phyloP scores from a whole-genome alignment of 2,329 filamentous ascomycete genomes.

The Xylariaceae sp. region DNA sequence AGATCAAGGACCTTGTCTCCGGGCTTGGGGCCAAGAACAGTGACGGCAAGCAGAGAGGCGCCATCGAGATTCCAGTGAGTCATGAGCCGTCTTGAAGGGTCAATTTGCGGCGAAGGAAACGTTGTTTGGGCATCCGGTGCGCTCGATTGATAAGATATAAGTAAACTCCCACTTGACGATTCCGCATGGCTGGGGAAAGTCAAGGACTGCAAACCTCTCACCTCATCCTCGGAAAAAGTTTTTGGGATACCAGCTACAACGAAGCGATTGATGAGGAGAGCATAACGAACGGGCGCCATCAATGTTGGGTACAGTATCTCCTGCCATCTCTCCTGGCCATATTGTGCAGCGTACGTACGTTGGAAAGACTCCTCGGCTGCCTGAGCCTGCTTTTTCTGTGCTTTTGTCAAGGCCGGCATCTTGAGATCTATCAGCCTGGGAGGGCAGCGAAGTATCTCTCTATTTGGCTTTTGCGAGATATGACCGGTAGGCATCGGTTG shows the following conservation, averaged over 20 bases:
- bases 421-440: not conserved
- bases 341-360: slow-evolving; percentile 29
- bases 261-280: slow-evolving; percentile 33
- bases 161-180: not conserved
- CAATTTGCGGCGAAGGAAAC: slow-evolving; percentile 31
- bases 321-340: slow-evolving; percentile 32
- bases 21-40: slow-evolving; percentile 38
- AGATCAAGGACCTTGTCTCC: slow-evolving; percentile 44
- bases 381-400: slow-evolving; percentile 31
- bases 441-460: not conserved
- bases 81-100: slow-evolving; percentile 23
- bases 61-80: slow-evolving; percentile 38
- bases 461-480: too few species aligned
- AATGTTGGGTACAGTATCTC: slow-evolving; percentile 31
- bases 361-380: slow-evolving; percentile 32
- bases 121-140: slow-evolving; percentile 16
- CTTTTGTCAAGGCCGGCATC: slow-evolving; percentile 34
- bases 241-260: slow-evolving; percentile 15
- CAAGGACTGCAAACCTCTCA: slow-evolving; percentile 16
- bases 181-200: slow-evolving; percentile 12
- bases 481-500: too few species aligned
- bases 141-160: slow-evolving; percentile 26
- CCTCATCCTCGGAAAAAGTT: slow-evolving; percentile 20
- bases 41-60: slow-evolving; percentile 35
- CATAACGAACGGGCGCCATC: slow-evolving; percentile 32